Percentiles rank a stretch among this genome's conserved stretches.
Evolutionary conservation across 75 land plant species (phyloP).

Genomic region (Isoetes taiwanensis): DNA sequence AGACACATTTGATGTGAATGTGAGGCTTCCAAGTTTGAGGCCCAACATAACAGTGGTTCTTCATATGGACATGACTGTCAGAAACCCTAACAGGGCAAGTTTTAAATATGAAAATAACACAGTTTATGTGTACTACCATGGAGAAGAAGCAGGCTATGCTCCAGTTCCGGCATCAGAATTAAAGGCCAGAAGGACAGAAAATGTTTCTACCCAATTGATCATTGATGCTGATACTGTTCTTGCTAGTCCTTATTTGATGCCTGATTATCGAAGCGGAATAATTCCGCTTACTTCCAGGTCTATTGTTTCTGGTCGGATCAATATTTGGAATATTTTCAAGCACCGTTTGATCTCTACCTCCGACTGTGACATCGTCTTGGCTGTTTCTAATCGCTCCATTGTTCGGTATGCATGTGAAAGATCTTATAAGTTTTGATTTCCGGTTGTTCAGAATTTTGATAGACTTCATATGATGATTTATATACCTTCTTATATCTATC

Average conservation of each 20-base stretch:
- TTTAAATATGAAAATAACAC: slow-evolving; percentile 69
- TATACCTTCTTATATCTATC: too few relatives aligned
- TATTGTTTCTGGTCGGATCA: slow-evolving; percentile 40
- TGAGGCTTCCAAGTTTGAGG: too few relatives aligned
- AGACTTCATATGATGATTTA: too few relatives aligned
- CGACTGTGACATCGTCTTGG: slow-evolving; percentile 32
- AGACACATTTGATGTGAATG: too few relatives aligned
- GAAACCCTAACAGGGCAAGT: slow-evolving; percentile 58
- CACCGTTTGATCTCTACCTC: slow-evolving; percentile 31
- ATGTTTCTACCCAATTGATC: slow-evolving; percentile 28
- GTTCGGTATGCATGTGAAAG: too few relatives aligned
- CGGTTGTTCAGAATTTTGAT: too few relatives aligned
- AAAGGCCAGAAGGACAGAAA: slow-evolving; percentile 30
- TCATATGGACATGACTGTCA: slow-evolving; percentile 31
- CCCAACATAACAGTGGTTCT: too few relatives aligned
- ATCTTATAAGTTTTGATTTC: too few relatives aligned
- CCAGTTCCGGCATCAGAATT: slow-evolving; percentile 59
- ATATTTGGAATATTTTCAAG: slow-evolving; percentile 30
- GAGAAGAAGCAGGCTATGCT: slow-evolving; percentile 50
- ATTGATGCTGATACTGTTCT: slow-evolving; percentile 30
- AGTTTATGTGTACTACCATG: slow-evolving; percentile 36
- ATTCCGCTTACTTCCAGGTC: slow-evolving; percentile 38
- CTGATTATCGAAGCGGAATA: slow-evolving; percentile 40
- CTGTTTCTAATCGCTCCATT: slow-evolving; percentile 21
- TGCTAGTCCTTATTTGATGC: slow-evolving; percentile 8